Base-by-base conservation (phyloP, 257 asterid species). In the Agastache rugosa region DNA sequence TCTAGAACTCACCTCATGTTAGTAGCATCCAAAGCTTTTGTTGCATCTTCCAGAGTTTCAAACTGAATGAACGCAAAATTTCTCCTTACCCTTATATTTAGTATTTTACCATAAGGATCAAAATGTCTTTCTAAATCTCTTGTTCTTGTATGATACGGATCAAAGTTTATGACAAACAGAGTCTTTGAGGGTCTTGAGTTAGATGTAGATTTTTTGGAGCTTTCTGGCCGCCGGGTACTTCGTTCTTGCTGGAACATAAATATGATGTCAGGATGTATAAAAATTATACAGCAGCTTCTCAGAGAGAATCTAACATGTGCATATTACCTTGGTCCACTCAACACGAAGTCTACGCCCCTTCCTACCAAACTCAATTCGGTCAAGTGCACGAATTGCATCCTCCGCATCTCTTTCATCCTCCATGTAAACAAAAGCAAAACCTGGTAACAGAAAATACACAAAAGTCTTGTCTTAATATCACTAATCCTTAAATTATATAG, bases 371-470 rank as follows among this genome's bases (percentile, higher is more conserved):
- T 88, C 97, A 44, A 82, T 78, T 16, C 89, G 86, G 79, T 92
- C 97, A 63, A 92, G 96, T 42, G 83, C 86, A 47, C 91, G 90
- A 31, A 92, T 88, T 23, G 97, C 97, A 78, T 92, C 93, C 63
- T 90, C 92, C 2, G 93, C 97, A 81, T 90, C 97, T 75, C 97
- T 84, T 75, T 92, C 97, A 75, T 90, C 96, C 53, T 85, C 96
- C 96, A 92, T 90, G 82, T 90, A 90, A 55, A 92, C 87, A 76
- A 90, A 92, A 67, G 79, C 83, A 70, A 79, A 79, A 41, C 83
- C 83, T 79, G 75, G 42, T 23, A 60, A 78, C 31, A 61, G 25
- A 68, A 74, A 79, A 69, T 58, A 72, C 23, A 55, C 16, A 34
- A 45, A 19, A 55, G 34, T 44, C 20, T 2, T 47, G 48, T 20